Evolutionary conservation across 352 stramenopile genomes (phyloP), one percentile per base, ranked within the genome.

Genomic region (Thraustotheca clavata): DNA sequence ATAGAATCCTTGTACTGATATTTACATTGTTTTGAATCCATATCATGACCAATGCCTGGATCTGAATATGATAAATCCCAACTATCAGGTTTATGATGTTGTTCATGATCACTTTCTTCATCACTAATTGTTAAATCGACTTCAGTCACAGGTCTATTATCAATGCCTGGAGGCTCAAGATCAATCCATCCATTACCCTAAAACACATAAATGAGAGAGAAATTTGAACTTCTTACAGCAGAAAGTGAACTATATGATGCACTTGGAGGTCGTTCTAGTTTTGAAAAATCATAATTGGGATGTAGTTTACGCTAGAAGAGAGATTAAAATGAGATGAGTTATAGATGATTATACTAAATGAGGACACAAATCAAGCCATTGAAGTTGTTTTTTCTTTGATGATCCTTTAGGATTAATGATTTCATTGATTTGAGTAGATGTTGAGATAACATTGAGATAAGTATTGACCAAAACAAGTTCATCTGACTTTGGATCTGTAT

Each of bases 401-500:
- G 49, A 69, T 22, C n/a, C n/a, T n/a, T n/a, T n/a, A n/a, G n/a
- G n/a, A n/a, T n/a, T n/a, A n/a, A n/a, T 24, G n/a, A 59, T 31
- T 24, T 52, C 43, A 7, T 29, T 29, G 9, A 47, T 20, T 39
- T 24, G 49, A n/a, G 29, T 29, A 3, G 38, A 20, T 60, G 32
- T 65, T 27, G 60, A 50, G 2, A 71, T 67, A 14, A 72, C 71
- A 57, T 93, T 93, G 24, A 93, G 49, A 40, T 86, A 91, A 20
- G 81, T 93, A 67, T 91, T 81, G 33, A 91, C 72, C 4, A 93
- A 76, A 24, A 93, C 76, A 3, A 87, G 49, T 40, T 93, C 83
- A 34, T 93, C 83, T 0, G 67, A 79, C 61, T 75, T 76, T 7
- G 61, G 49, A 48, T 90, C 79, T 1, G 66, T 66, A 3, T 62